Percentiles rank a stretch among this genome's conserved stretches.
phyloP scores from a whole-genome alignment of 352 stramenopile species.

The Globisporangium cederbergense region DNA sequence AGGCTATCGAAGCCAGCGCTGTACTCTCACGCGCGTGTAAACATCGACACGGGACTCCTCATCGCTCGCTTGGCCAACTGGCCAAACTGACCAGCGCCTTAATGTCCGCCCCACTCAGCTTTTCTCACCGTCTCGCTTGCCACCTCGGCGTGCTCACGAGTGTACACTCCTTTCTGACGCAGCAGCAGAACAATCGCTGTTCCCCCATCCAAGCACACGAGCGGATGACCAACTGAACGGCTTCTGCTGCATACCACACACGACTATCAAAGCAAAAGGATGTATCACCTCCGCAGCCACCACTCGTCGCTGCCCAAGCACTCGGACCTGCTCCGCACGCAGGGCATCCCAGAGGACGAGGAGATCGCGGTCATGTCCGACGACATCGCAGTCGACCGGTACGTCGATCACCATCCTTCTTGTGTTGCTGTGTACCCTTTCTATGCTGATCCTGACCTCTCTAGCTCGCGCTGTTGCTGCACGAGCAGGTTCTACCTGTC shows the following conservation, averaged over 20 bases:
- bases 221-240: not conserved
- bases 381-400: constrained; percentile 11
- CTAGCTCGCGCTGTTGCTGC: not conserved
- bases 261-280: not conserved
- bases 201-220: not conserved
- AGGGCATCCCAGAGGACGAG: constrained; percentile 13
- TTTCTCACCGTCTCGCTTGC: not conserved
- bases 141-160: not conserved
- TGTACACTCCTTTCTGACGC: not conserved
- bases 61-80: not conserved
- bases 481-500: constrained; percentile 8
- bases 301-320: not conserved
- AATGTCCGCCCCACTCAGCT: not conserved
- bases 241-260: not conserved
- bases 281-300: constrained; percentile 6
- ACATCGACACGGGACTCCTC: not conserved
- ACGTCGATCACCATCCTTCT: not conserved
- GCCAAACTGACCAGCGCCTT: too few relatives aligned
- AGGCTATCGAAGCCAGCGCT: not conserved
- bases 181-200: too few relatives aligned
- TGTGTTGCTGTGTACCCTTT: not conserved
- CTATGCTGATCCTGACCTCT: not conserved
- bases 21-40: not conserved
- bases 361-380: constrained; percentile 23
- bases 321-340: not conserved